Percentiles rank a stretch among this genome's conserved stretches.
phyloP scores from a whole-genome alignment of 306 rosid species.

The Gastrolobium villosum region DNA sequence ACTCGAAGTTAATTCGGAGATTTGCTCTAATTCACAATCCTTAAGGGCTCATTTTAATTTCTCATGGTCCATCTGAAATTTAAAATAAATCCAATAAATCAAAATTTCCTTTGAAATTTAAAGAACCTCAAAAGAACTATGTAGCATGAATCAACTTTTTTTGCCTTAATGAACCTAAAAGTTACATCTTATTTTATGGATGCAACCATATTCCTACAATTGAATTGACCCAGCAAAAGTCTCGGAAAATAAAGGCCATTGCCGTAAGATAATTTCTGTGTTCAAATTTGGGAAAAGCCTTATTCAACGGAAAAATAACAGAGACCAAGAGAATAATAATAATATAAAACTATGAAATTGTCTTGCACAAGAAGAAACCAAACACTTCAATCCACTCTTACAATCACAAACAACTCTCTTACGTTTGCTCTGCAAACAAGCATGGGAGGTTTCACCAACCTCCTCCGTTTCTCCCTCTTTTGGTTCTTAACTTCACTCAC shows the following conservation, averaged over 20 bases:
- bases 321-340: constrained; percentile 7
- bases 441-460: constrained; percentile 21
- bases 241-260: background rate
- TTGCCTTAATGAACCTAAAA: too few relatives aligned
- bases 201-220: background rate
- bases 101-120: too few relatives aligned
- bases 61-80: too few relatives aligned
- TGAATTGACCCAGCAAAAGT: background rate
- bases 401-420: constrained; percentile 30
- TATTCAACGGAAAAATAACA: constrained; percentile 6
- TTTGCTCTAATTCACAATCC: too few relatives aligned
- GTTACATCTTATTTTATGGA: too few relatives aligned
- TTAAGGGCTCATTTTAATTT: too few relatives aligned
- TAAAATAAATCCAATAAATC: too few relatives aligned
- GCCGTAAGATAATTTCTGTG: background rate
- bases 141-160: too few relatives aligned
- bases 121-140: too few relatives aligned
- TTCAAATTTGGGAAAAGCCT: constrained; percentile 7
- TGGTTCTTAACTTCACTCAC: constrained; percentile 34
- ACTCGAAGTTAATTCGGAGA: too few relatives aligned
- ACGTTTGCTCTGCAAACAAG: constrained; percentile 53
- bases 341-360: background rate
- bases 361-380: constrained; percentile 40
- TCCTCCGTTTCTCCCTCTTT: constrained; percentile 37
- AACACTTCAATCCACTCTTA: constrained; percentile 5